These are phyloP conservation scores for Sugiyamaella novakii DNA, from an alignment of 1,139 yeast genomes.

Conservation along the genomic window DNA sequence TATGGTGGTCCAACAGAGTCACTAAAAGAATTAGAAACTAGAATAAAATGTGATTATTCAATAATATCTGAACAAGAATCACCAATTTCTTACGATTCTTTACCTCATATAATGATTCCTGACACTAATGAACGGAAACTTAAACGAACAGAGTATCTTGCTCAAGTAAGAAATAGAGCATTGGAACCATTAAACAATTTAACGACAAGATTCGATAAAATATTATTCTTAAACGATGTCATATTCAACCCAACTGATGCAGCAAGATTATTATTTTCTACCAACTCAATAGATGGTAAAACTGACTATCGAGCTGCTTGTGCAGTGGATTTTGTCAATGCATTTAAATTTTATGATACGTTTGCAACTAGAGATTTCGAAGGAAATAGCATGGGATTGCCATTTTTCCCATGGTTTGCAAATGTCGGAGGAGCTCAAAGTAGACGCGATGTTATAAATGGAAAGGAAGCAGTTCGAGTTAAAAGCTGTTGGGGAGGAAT, in stretches of 20 bases:
- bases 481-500: conserved; percentile 30
- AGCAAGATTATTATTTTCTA: conserved; percentile 24
- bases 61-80: conserved; percentile 23
- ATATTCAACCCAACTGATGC: conserved; percentile 26
- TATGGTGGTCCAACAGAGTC: conserved; percentile 25
- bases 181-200: conserved; percentile 20
- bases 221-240: conserved; percentile 26
- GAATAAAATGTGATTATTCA: conserved; percentile 21
- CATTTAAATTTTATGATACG: conserved; percentile 28
- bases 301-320: conserved; percentile 27
- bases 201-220: conserved; percentile 20
- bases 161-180: conserved; percentile 26
- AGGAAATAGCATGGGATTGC: conserved; percentile 27
- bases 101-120: conserved; percentile 16
- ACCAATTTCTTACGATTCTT: conserved; percentile 16
- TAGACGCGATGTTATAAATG: conserved; percentile 23
- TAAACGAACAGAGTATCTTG: conserved; percentile 25
- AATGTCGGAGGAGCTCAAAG: conserved; percentile 24
- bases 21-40: conserved; percentile 16
- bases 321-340: conserved; percentile 27
- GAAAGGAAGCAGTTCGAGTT: conserved; percentile 27
- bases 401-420: conserved; percentile 27
- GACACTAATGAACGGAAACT: conserved; percentile 13
- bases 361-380: conserved; percentile 29
- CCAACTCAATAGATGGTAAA: conserved; percentile 22